Conservation (phyloP, 2,329 filamentous ascomycete genomes). For the Fusarium burgessii region DNA sequence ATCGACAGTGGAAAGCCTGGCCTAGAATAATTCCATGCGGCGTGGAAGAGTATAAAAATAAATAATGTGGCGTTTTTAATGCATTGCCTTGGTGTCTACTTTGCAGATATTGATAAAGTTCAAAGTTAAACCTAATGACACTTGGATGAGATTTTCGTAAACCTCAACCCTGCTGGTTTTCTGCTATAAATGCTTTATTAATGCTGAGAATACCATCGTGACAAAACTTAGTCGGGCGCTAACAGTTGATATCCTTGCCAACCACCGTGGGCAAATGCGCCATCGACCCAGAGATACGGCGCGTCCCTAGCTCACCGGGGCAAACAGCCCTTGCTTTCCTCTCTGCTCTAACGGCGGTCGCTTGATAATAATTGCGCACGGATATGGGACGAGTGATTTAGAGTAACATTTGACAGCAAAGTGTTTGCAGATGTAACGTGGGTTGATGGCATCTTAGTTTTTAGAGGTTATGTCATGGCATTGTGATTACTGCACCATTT, state of each 20-base stretch:
- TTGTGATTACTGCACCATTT: neutral
- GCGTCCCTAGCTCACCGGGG: neutral
- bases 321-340: neutral
- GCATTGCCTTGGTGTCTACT: no score
- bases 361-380: neutral
- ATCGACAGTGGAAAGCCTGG: neutral
- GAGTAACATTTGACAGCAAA: neutral
- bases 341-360: neutral
- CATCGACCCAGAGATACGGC: constrained; percentile 2
- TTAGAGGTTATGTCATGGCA: neutral
- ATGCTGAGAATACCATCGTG: neutral
- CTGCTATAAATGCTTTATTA: neutral
- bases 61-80: no score
- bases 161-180: no score
- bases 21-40: no score
- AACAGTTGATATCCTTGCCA: neutral
- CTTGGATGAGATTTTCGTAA: no score
- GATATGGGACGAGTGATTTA: neutral
- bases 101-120: no score
- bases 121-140: no score
- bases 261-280: neutral
- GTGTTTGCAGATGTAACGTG: neutral
- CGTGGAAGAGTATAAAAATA: no score
- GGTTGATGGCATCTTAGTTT: neutral
- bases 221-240: neutral